These are phyloP conservation scores for Sarocladium brachiariae DNA, from an alignment of 2,329 filamentous ascomycete genomes.

Conservation along the genomic window DNA sequence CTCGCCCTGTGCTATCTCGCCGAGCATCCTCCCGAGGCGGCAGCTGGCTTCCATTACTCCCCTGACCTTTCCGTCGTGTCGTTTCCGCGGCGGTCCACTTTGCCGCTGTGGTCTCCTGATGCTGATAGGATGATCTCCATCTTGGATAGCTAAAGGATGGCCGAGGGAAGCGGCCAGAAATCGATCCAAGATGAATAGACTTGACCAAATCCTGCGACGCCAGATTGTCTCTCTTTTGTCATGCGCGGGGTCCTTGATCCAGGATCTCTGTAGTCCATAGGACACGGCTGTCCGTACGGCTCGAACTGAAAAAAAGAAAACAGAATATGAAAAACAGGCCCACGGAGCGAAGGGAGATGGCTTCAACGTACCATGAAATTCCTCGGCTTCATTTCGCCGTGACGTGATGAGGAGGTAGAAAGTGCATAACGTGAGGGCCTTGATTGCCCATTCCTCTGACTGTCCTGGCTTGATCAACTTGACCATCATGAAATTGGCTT, in stretches of 20 bases:
- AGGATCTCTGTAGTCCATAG: conserved; percentile 5
- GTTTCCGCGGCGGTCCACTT: not conserved
- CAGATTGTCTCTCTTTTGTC: not conserved
- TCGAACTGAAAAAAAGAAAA: not conserved
- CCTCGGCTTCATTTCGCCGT: not conserved
- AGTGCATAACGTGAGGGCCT: not conserved
- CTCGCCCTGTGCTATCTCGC: not conserved
- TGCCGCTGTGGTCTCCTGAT: not conserved
- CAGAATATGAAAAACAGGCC: not conserved
- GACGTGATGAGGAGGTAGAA: conserved; percentile 1
- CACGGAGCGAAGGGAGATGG: not conserved
- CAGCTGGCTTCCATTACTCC: not conserved
- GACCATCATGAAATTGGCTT: not conserved
- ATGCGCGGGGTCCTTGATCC: not conserved
- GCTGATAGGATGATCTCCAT: not conserved
- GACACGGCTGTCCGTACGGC: not conserved
- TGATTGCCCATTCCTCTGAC: not conserved
- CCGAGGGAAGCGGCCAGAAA: conserved; percentile 1
- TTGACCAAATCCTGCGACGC: conserved; percentile 3
- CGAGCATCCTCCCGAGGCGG: not conserved
- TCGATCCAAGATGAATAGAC: conserved; percentile 1
- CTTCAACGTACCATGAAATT: not conserved
- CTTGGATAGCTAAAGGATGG: not conserved
- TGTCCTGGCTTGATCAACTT: not conserved
- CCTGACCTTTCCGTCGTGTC: not conserved